Evolutionary conservation across 164 flowering plant species (phyloP), one percentile per base, ranked within the genome.

Genomic region (Tetrastigma voinierianum): DNA sequence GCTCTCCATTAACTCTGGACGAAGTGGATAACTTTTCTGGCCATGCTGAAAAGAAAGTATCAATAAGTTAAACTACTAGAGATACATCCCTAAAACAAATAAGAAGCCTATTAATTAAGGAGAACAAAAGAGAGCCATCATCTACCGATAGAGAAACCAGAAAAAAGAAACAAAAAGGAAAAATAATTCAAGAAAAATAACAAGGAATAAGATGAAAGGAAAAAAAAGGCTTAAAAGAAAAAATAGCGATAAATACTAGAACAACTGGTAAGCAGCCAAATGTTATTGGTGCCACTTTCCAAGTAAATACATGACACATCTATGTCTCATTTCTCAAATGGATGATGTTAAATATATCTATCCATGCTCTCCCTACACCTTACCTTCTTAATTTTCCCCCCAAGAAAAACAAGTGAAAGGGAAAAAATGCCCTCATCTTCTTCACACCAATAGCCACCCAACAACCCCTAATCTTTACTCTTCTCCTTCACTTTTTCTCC

Each of bases 1-100:
- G 83, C 99, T 93, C 80, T 96, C 99, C 13, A 90, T 91, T 64
- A 96, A 80, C 81, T 96, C 98, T 16, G 98, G 99, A 47, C 99
- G 93, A 67, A 96, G 75, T 3, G 98, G 98, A 74, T 96, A 96
- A 79, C 99, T 91, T 72, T 80, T 93, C 67, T 96, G 99, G 69
- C 98, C 98, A 77, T 81, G 80, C 98, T 96, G 85, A 53, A 73
- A 70, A 70, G 48, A 61, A 58, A 51, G 63, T 43, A 18, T 51
- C 20, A 53, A 59, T n/a, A 17, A 64, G 20, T 40, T 44, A 67
- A 20, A 44, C 8, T 14, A 8, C 66, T 51, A 7, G 40, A 51
- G 10, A 17, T 17, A n/a, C 2, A 13, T 5, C 8, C 11, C 19
- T 46, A 10, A 14, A n/a, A 15, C 17, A 12, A 43, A 16, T 24